phyloP scores from a whole-genome alignment of 495 filamentous ascomycete species.

The Aspergillus mulundensis region DNA sequence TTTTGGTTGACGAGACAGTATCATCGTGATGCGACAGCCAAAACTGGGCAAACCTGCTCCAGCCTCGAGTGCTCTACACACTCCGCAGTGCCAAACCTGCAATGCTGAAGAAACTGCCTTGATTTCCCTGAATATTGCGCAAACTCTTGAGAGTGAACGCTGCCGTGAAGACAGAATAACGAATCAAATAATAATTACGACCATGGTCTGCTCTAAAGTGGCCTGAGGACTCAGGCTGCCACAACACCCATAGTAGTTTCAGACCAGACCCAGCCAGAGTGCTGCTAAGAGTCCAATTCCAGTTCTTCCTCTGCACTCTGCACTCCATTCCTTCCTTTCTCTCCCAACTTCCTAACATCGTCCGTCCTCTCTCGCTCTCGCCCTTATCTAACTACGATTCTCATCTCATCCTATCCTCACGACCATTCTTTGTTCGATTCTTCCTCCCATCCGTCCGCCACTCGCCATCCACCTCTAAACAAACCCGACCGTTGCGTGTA shows the following conservation, averaged over 20 bases:
- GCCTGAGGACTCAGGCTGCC: neutral
- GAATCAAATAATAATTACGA: neutral
- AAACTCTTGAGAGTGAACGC: neutral
- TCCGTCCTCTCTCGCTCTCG: constrained; percentile 6
- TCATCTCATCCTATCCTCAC: constrained; percentile 6
- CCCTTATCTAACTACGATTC: neutral
- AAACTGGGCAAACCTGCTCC: neutral
- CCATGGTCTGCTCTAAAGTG: neutral
- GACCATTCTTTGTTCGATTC: neutral
- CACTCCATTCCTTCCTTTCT: constrained; percentile 9
- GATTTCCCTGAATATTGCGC: neutral
- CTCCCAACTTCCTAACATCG: constrained; percentile 6
- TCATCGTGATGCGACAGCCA: neutral
- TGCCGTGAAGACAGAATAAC: neutral
- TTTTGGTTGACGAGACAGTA: neutral
- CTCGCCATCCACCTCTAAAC: neutral
- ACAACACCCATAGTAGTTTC: neutral
- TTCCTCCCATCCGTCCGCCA: constrained; percentile 1
- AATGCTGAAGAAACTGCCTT: neutral
- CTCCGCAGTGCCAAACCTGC: neutral
- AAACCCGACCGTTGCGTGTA: neutral
- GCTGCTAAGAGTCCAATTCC: neutral
- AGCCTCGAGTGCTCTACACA: neutral
- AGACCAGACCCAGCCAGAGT: constrained; percentile 1
- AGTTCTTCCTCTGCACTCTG: constrained; percentile 17